Percentiles rank a stretch among this genome's conserved stretches.
Conservation (phyloP, 164 flowering plant species). For the Chimonanthus praecox region DNA sequence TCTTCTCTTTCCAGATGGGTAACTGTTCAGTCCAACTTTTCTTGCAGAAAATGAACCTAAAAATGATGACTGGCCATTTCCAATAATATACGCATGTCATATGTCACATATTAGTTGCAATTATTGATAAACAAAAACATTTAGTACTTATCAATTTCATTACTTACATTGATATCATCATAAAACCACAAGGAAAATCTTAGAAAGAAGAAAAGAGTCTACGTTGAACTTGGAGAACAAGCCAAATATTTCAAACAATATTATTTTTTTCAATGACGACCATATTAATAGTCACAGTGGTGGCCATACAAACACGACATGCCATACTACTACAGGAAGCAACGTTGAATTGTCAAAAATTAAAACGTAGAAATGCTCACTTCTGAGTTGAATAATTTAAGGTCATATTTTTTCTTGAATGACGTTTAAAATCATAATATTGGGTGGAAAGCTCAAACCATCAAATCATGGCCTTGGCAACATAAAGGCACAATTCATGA, state of each 20-base stretch:
- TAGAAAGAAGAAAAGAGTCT: not conserved
- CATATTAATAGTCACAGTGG: not conserved
- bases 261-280: not conserved
- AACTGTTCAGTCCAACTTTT: conserved; percentile 17
- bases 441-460: not conserved
- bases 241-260: not conserved
- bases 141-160: not conserved
- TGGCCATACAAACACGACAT: not conserved
- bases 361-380: not conserved
- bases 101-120: not conserved
- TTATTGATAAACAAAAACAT: not conserved
- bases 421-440: too few species aligned
- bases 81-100: not conserved
- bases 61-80: conserved; percentile 33
- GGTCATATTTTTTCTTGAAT: too few species aligned
- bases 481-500: not conserved
- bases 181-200: not conserved
- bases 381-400: not conserved
- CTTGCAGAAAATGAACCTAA: conserved; percentile 38
- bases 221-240: not conserved
- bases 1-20: conserved; percentile 15
- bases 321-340: not conserved
- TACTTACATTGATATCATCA: not conserved
- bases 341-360: not conserved
- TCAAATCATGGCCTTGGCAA: not conserved